Conservation (phyloP, 2,329 filamentous ascomycete species). For the Gaeumannomyces sp. region DNA sequence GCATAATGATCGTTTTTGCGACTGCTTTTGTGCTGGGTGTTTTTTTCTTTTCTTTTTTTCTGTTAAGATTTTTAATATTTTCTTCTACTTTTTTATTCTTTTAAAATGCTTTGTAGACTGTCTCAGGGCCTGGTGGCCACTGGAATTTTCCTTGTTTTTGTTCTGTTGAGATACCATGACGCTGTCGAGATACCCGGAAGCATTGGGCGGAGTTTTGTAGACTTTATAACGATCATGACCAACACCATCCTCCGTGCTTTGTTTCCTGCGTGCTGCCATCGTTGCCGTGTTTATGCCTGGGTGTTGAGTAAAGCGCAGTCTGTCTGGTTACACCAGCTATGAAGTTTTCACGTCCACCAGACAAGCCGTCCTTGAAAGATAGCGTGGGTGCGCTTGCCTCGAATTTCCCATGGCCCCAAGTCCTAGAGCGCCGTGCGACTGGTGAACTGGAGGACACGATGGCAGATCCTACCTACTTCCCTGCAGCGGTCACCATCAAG, state of each 20-base stretch:
- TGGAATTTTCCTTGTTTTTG: background rate
- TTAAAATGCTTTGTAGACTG: background rate
- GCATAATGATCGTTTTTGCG: background rate
- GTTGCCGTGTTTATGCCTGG: background rate
- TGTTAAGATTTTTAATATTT: background rate
- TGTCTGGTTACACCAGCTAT: no score
- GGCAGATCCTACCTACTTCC: no score
- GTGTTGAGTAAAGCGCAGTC: background rate
- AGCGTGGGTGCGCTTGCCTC: no score
- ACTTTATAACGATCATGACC: background rate
- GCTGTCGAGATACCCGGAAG: background rate
- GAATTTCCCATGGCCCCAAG: no score
- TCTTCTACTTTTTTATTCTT: background rate
- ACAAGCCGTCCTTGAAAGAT: background rate
- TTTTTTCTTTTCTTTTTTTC: background rate
- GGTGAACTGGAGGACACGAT: no score
- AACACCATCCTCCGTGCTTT: background rate
- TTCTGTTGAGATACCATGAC: background rate
- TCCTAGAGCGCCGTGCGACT: no score
- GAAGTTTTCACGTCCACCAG: background rate
- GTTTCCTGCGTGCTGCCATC: background rate
- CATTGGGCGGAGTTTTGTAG: slow-evolving; percentile 2
- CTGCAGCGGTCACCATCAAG: no score
- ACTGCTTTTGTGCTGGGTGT: background rate
- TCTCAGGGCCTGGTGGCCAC: background rate